These are phyloP conservation scores for Botryosphaeria dothidea DNA, from an alignment of 2,329 filamentous ascomycete genomes.

Conservation along the genomic window DNA sequence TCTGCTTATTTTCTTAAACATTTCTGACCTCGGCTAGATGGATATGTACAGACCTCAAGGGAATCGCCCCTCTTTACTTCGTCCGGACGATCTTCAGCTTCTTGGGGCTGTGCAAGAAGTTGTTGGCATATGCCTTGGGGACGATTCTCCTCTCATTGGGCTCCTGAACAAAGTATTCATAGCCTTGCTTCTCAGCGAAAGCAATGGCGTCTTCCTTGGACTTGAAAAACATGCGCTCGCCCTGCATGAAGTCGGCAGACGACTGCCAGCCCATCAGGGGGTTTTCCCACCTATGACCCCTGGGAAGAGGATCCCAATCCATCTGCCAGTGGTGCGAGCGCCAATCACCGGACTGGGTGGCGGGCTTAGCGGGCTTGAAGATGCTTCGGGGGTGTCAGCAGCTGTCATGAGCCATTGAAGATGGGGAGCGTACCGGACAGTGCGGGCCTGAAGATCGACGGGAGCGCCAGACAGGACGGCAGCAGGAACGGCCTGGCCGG, in stretches of 20 bases:
- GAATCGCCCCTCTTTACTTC: constrained; percentile 57
- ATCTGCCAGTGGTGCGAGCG: constrained; percentile 86
- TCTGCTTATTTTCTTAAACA: background rate
- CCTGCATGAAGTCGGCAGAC: constrained; percentile 92
- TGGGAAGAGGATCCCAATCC: constrained; percentile 94
- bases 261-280: constrained; percentile 98
- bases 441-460: constrained; percentile 88
- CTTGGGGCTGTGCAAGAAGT: constrained; percentile 82
- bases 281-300: constrained; percentile 98
- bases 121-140: constrained; percentile 95
- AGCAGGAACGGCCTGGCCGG: constrained; percentile 71
- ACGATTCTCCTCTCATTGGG: constrained; percentile 83
- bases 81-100: constrained; percentile 82
- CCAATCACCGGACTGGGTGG: constrained; percentile 92
- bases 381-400: constrained; percentile 61
- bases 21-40: background rate
- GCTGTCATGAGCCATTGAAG: constrained; percentile 21
- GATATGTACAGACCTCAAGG: constrained; percentile 11
- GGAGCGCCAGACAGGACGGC: constrained; percentile 90
- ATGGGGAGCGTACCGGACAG: constrained; percentile 71
- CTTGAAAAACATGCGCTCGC: constrained; percentile 86
- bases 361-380: constrained; percentile 88
- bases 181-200: constrained; percentile 98
- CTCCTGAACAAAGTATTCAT: constrained; percentile 98
- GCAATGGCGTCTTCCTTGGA: constrained; percentile 90